These are phyloP conservation scores for Pichia cactophila DNA, from an alignment of 1,139 yeast genomes.

Conservation along the genomic window DNA sequence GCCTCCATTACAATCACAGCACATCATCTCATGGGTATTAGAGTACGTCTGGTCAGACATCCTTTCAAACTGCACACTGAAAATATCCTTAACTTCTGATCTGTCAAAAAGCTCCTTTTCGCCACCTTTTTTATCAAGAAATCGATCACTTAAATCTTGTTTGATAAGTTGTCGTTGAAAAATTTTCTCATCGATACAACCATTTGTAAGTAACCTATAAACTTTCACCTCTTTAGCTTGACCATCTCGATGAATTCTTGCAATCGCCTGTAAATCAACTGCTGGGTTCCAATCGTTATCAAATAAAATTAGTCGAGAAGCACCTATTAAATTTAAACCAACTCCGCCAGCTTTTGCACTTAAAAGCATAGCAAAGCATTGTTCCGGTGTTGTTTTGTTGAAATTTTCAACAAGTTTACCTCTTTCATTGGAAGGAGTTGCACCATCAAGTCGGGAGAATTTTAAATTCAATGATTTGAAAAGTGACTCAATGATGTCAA, in stretches of 20 bases:
- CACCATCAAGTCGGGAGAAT: slow-evolving; percentile 72
- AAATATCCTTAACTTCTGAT: slow-evolving; percentile 67
- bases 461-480: slow-evolving; percentile 44
- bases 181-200: slow-evolving; percentile 91
- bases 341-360: slow-evolving; percentile 94
- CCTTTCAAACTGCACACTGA: slow-evolving; percentile 37
- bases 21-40: slow-evolving; percentile 78
- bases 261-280: slow-evolving; percentile 91
- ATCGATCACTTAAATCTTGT: slow-evolving; percentile 67
- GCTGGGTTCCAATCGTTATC: slow-evolving; percentile 60
- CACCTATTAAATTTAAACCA: slow-evolving; percentile 87
- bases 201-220: slow-evolving; percentile 77
- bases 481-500: slow-evolving; percentile 63
- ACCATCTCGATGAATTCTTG: slow-evolving; percentile 91
- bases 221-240: slow-evolving; percentile 73
- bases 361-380: slow-evolving; percentile 59
- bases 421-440: slow-evolving; percentile 62
- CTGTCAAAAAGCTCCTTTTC: slow-evolving; percentile 49
- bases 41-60: slow-evolving; percentile 28
- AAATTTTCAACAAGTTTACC: slow-evolving; percentile 62
- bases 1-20: slow-evolving; percentile 58
- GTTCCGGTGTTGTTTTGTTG: slow-evolving; percentile 40
- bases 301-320: slow-evolving; percentile 71
- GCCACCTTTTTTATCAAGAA: slow-evolving; percentile 47
- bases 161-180: slow-evolving; percentile 91